Evolutionary conservation across 2,329 filamentous ascomycete genomes (phyloP), one percentile per base, ranked within the genome.

Genomic region (Aspergillus pseudotamarii): DNA sequence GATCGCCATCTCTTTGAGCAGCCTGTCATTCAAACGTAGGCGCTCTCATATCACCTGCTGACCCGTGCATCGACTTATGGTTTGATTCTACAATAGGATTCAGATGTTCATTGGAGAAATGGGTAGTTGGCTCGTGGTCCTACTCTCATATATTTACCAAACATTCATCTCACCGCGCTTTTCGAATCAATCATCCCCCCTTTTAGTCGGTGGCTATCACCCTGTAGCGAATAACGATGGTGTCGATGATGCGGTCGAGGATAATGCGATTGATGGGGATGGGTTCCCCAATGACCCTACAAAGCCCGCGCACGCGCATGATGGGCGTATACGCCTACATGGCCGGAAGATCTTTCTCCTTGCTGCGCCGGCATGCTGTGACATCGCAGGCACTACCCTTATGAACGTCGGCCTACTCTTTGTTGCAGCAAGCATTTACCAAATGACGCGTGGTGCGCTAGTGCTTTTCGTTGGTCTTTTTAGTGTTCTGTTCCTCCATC

Each of bases 31-130:
- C 95, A 99, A 78, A 98, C 95, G 67, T 88, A 74, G 68, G 79
- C 19, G 8, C 68, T 53, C 14, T 30, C 6, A 46, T 41, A 26
- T 32, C 12, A 43, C 16, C 43, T 26, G 19, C 8, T 38, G 26
- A 55, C 34, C 30, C 23, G 19, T 62, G 19, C 19, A 4, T 28
- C 34, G 54, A n/a, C 53, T 34, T 14, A 32, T 59, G 16, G 10
- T 30, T 26, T 32, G 23, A 28, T 28, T 50, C 36, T 56, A 55
- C 16, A 62, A 60, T 62, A 84, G 82, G 2, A 83, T 93, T 1
- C 95, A 98, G 78, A 99, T 99, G 95, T 99, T 99, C 77, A 86
- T 97, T 66, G 95, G 95, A 61, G 95, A 99, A 78, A 91, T 92
- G 85, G 94, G 93, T 66, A 96, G 93, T 82, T 99, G 94, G 94